Evolutionary conservation across 306 rosid genomes (phyloP), one percentile per base, ranked within the genome.

Genomic region (Geum urbanum): DNA sequence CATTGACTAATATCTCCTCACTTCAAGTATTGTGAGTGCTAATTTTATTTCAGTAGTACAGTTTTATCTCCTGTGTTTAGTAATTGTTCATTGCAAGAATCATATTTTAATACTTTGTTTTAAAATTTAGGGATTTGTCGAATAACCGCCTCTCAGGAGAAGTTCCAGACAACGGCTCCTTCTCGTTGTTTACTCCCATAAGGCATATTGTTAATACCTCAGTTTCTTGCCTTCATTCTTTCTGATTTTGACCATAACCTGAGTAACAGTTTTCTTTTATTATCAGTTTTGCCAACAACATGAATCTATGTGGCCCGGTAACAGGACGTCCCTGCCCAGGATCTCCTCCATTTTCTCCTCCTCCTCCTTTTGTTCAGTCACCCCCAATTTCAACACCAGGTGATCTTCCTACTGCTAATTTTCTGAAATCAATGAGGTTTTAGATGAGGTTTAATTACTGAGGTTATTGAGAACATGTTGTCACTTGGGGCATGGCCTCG

Each of bases 311-410:
- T 76, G 99, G 99, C 66, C 99, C 97, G n/a, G 99, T 95, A 37
- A 89, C 99, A 63, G 96, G 96, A 54, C 97, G 67, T 52, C 99
- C 99, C 27, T 95, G 99, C 86, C 99, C 99, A 18, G 97, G 97
- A 70, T 91, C 99, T 64, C 99, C 99, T 53, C 99, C 99, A 69
- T 95, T 95, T 80, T 91, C 99, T 67, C 99, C 99, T 63, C 99
- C 99, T 74, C 99, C 99, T 5, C 99, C 99, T 24, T 95, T 91
- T 87, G 89, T 91, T 7, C 99, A 95, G 55, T 96, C 99, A 8
- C 88, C 97, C 3, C 95, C 99, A 49, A 80, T 86, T 66, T 80
- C 99, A 74, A 60, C 73, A 56, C 97, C 96, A 77, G 99, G 99
- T 94, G 84, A 84, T 65, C 37, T 56, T 80, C 66, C 55, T 75